A percentile compares a stretch with the other conserved stretches of the same genome.
Evolutionary conservation across 192 early-diverging fungal species (phyloP).

Genomic region (Coemansia sp.): DNA sequence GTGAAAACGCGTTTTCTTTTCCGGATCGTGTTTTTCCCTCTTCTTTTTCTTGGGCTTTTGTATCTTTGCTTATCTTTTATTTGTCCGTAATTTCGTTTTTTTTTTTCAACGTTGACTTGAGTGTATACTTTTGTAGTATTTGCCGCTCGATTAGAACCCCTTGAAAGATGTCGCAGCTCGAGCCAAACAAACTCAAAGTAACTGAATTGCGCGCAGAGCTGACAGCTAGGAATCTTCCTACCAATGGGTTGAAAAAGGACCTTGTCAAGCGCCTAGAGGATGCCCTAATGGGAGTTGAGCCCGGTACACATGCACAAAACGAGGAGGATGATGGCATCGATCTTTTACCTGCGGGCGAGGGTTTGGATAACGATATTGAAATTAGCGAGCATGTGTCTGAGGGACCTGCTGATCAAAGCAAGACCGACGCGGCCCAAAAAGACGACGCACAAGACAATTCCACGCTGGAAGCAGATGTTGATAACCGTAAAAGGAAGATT

Average conservation of each 20-base stretch:
- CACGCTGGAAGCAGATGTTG: background rate
- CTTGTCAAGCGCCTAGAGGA: conserved; percentile 64
- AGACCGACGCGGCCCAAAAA: background rate
- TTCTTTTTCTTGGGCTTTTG: background rate
- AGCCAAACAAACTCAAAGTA: conserved; percentile 63
- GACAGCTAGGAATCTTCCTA: conserved; percentile 57
- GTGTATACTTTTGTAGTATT: background rate
- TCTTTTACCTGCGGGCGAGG: conserved; percentile 27
- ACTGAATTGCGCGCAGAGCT: conserved; percentile 65
- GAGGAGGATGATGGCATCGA: conserved; percentile 29
- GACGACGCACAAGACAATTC: background rate
- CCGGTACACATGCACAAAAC: background rate
- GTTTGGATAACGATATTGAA: background rate
- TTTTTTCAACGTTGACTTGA: background rate
- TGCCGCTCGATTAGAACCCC: background rate
- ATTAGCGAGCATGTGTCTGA: background rate
- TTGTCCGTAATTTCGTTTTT: background rate
- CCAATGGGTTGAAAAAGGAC: conserved; percentile 68
- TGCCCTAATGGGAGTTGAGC: conserved; percentile 31
- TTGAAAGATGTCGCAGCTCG: conserved; percentile 23
- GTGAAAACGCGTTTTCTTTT: too few species aligned
- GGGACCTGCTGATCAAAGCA: background rate
- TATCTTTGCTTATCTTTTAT: background rate
- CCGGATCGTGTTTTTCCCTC: background rate
- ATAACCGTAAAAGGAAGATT: conserved; percentile 11